These are phyloP conservation scores for Cinchona pubescens DNA, from an alignment of 257 asterid species.

Conservation along the genomic window DNA sequence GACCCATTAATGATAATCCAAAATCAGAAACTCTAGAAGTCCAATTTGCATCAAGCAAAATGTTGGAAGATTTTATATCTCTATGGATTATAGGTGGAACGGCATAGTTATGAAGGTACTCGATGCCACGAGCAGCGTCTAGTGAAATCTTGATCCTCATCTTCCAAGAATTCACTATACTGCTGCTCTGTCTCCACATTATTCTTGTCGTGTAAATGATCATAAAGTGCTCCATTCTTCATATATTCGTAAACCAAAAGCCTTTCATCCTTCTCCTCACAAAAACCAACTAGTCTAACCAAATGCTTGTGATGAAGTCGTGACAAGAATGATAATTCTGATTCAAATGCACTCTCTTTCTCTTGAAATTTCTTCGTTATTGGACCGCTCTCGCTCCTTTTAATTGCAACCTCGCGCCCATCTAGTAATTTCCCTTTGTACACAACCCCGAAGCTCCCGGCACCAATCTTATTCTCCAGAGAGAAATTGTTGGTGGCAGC, in stretches of 20 bases:
- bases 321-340: slow-evolving; percentile 71
- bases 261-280: slow-evolving; percentile 78
- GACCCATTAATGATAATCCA: slow-evolving; percentile 66
- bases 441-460: slow-evolving; percentile 82
- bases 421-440: slow-evolving; percentile 63
- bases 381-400: slow-evolving; percentile 64
- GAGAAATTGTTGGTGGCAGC: slow-evolving; percentile 64
- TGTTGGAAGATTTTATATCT: slow-evolving; percentile 82
- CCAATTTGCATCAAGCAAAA: slow-evolving; percentile 68
- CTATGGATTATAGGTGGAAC: slow-evolving; percentile 88
- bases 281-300: slow-evolving; percentile 69
- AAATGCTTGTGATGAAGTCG: slow-evolving; percentile 91
- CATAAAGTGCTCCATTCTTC: slow-evolving; percentile 83
- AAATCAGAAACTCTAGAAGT: slow-evolving; percentile 78
- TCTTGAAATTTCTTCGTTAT: slow-evolving; percentile 68
- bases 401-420: slow-evolving; percentile 81
- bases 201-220: slow-evolving; percentile 63
- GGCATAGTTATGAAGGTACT: slow-evolving; percentile 76
- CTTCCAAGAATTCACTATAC: slow-evolving; percentile 69
- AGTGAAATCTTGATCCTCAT: slow-evolving; percentile 68
- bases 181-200: slow-evolving; percentile 54
- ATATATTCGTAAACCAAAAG: slow-evolving; percentile 73
- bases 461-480: slow-evolving; percentile 69
- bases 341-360: slow-evolving; percentile 79
- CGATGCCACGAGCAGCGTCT: slow-evolving; percentile 85